phyloP scores from a whole-genome alignment of 2,329 filamentous ascomycete genomes.

The Aspergillus felis region DNA sequence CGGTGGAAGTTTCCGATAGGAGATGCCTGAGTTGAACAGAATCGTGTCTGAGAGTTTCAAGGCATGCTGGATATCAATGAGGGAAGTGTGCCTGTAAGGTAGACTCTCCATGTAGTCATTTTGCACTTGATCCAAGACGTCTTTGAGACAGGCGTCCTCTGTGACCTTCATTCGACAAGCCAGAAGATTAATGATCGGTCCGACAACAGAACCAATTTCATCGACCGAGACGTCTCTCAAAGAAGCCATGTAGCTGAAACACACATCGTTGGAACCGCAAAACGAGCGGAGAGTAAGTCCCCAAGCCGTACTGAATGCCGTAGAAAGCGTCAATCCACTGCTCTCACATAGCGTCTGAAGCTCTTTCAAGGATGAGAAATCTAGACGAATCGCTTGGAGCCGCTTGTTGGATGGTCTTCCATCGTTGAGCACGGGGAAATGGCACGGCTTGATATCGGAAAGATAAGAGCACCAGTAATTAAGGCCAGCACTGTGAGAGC shows the following conservation, averaged over 20 bases:
- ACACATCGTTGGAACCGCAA: constrained; percentile 67
- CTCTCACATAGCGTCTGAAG: constrained; percentile 40
- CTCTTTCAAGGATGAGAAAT: constrained; percentile 23
- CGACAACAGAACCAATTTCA: constrained; percentile 41
- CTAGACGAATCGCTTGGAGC: constrained; percentile 28
- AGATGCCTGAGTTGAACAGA: constrained; percentile 49
- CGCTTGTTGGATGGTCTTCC: constrained; percentile 18
- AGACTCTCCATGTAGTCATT: constrained; percentile 46
- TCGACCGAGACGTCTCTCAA: constrained; percentile 40
- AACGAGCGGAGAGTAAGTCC: constrained; percentile 57
- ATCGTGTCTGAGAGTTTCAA: constrained; percentile 35
- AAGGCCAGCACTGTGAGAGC: constrained; percentile 24
- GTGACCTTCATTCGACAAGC: constrained; percentile 42
- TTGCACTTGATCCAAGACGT: constrained; percentile 41
- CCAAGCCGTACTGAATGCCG: constrained; percentile 69
- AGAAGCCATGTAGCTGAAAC: constrained; percentile 45
- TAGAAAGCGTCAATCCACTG: constrained; percentile 47
- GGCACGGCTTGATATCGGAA: constrained; percentile 29
- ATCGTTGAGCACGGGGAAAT: constrained; percentile 35
- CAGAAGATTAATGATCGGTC: constrained; percentile 46
- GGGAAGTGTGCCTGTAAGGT: constrained; percentile 41
- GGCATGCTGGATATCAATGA: constrained; percentile 47
- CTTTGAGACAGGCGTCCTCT: constrained; percentile 28
- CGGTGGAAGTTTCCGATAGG: constrained; percentile 42
- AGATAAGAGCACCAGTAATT: constrained; percentile 39